Percentiles rank a stretch among this genome's conserved stretches.
These are phyloP conservation scores for Astragalus membranaceus DNA, from an alignment of 306 rosid species.

Conservation along the genomic window DNA sequence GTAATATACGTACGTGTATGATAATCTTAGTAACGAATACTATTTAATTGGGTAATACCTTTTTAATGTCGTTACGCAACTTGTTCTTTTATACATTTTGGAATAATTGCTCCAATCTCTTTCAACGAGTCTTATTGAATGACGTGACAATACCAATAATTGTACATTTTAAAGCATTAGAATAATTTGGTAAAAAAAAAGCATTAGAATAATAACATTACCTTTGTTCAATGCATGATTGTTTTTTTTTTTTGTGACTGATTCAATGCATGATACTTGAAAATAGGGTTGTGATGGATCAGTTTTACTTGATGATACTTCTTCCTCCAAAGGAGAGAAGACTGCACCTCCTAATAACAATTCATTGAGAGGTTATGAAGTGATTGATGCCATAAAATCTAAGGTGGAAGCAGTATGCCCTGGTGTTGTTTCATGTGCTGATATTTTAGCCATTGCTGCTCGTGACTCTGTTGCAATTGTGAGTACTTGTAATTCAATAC, in stretches of 20 bases:
- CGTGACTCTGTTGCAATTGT: constrained; percentile 68
- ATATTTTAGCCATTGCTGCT: constrained; percentile 64
- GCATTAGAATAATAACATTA: not conserved
- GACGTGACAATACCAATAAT: constrained; percentile 11
- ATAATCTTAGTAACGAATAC: no score
- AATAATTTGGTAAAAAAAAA: no score
- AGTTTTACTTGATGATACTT: constrained; percentile 57
- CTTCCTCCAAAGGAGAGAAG: constrained; percentile 54
- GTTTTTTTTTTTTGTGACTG: no score
- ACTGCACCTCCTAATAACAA: constrained; percentile 52
- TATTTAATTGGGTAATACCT: no score
- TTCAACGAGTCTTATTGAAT: constrained; percentile 5
- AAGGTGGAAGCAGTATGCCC: constrained; percentile 61
- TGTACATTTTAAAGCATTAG: not conserved
- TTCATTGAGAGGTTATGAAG: constrained; percentile 58
- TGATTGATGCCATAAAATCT: constrained; percentile 56
- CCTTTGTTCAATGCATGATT: not conserved
- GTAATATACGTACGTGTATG: no score
- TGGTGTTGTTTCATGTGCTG: constrained; percentile 78
- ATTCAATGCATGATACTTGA: not conserved
- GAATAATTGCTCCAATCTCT: not conserved
- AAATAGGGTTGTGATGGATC: constrained; percentile 89
- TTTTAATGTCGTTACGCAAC: not conserved
- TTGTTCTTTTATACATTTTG: not conserved
- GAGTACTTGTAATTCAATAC: constrained; percentile 16